Evolutionary conservation across 164 flowering plant species (phyloP).

Genomic region (Berberis thunbergii): DNA sequence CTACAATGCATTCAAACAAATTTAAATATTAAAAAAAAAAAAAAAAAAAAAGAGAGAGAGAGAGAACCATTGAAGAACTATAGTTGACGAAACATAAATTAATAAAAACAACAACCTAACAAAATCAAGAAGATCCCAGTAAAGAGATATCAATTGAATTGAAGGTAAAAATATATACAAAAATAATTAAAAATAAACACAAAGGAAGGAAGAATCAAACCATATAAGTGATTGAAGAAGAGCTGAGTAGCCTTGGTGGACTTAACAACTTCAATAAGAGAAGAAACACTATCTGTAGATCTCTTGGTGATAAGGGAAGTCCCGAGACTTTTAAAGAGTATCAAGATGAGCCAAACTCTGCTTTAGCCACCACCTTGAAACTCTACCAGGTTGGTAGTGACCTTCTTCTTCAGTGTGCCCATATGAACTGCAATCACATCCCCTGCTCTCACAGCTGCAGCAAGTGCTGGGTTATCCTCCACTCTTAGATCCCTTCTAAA

Average conservation of each 20-base stretch:
- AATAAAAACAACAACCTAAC: too few relatives aligned
- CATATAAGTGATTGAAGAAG: slow-evolving; percentile 94
- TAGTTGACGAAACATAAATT: too few relatives aligned
- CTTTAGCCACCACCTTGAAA: slow-evolving; percentile 97
- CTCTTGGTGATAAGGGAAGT: slow-evolving; percentile 77
- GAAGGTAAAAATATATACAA: neutral
- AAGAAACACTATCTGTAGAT: slow-evolving; percentile 74
- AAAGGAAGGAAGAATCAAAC: slow-evolving; percentile 29
- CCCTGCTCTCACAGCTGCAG: slow-evolving; percentile 90
- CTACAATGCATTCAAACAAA: neutral
- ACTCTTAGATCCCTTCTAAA: slow-evolving; percentile 97
- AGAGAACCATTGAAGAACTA: neutral
- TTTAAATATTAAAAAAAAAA: too few relatives aligned
- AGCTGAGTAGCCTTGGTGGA: slow-evolving; percentile 82
- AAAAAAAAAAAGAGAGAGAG: neutral
- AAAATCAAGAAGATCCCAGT: too few relatives aligned
- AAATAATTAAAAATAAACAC: neutral
- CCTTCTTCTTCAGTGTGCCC: slow-evolving; percentile 99
- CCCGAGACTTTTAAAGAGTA: slow-evolving; percentile 68
- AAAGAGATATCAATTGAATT: too few relatives aligned
- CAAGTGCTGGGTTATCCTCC: slow-evolving; percentile 91
- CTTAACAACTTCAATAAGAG: slow-evolving; percentile 66
- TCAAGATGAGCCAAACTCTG: slow-evolving; percentile 82
- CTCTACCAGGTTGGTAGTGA: slow-evolving; percentile 77
- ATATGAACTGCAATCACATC: slow-evolving; percentile 70